phyloP scores from a whole-genome alignment of 192 early-diverging fungal genomes.

The Mortierella antarctica region DNA sequence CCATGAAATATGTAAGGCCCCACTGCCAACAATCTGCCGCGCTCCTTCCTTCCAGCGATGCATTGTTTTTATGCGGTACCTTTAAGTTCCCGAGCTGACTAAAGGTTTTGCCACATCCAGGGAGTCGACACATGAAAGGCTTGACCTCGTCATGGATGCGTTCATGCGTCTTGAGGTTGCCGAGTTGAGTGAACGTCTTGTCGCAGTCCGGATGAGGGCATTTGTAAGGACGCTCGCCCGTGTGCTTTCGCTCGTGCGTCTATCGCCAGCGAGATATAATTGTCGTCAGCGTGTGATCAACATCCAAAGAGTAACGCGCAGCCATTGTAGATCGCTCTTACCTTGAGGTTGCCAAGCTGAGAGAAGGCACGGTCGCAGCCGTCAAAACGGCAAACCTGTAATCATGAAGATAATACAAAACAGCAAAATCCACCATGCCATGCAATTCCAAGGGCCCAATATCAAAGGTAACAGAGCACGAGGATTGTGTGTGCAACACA shows the following conservation, averaged over 20 bases:
- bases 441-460: neutral
- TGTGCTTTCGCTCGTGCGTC: slow-evolving; percentile 46
- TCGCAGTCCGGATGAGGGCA: slow-evolving; percentile 73
- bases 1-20: neutral
- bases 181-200: slow-evolving; percentile 81
- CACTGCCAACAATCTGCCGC: neutral
- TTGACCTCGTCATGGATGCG: slow-evolving; percentile 81
- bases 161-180: slow-evolving; percentile 83
- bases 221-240: slow-evolving; percentile 37
- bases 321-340: neutral
- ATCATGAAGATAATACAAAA: neutral
- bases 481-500: slow-evolving; percentile 11
- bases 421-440: neutral
- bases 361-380: slow-evolving; percentile 78
- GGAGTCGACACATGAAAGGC: slow-evolving; percentile 77
- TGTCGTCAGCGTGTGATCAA: no score
- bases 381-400: slow-evolving; percentile 71
- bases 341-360: slow-evolving; percentile 76
- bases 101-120: slow-evolving; percentile 77
- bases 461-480: slow-evolving; percentile 31
- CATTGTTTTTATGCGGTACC: slow-evolving; percentile 1
- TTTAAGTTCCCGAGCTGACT: slow-evolving; percentile 80
- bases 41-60: no score
- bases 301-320: no score
- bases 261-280: neutral